A percentile compares a stretch with the other conserved stretches of the same genome.
Evolutionary conservation across 2,329 filamentous ascomycete genomes (phyloP).

Genomic region (Diplocarpon mali): DNA sequence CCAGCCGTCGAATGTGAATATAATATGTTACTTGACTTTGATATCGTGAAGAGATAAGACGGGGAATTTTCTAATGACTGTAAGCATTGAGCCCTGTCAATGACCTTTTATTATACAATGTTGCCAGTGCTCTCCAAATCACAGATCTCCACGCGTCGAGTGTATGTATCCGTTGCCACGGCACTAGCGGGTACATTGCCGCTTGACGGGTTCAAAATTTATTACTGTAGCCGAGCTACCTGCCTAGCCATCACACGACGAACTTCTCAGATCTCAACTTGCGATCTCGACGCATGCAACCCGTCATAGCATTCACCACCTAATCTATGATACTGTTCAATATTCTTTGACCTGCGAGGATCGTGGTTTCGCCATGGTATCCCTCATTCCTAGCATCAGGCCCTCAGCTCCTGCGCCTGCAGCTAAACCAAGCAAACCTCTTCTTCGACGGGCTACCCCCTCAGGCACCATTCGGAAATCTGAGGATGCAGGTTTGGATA

Average conservation of each 20-base stretch:
- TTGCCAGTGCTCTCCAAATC: neutral
- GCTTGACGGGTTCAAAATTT: too few relatives aligned
- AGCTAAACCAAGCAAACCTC: constrained; percentile 21
- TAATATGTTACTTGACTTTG: constrained; percentile 16
- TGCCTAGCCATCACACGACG: neutral
- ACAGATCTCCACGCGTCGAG: neutral
- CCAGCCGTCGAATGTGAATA: constrained; percentile 21
- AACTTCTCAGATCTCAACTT: neutral
- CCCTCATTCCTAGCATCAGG: constrained; percentile 14
- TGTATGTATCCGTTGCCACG: neutral
- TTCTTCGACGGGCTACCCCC: constrained; percentile 21
- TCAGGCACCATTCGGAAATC: constrained; percentile 22
- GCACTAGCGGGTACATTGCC: neutral
- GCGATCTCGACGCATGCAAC: neutral
- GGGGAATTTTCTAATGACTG: too few relatives aligned
- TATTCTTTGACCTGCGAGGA: constrained; percentile 3
- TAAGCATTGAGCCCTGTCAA: too few relatives aligned
- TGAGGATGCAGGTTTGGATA: constrained; percentile 21
- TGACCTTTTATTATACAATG: too few relatives aligned
- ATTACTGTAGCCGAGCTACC: too few relatives aligned
- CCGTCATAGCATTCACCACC: neutral
- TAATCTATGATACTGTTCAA: constrained; percentile 10
- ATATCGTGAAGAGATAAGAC: too few relatives aligned
- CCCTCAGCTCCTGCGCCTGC: constrained; percentile 6
- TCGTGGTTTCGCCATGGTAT: constrained; percentile 17